These are phyloP conservation scores for Microcera coccophila DNA, from an alignment of 2,329 filamentous ascomycete species.

Conservation along the genomic window DNA sequence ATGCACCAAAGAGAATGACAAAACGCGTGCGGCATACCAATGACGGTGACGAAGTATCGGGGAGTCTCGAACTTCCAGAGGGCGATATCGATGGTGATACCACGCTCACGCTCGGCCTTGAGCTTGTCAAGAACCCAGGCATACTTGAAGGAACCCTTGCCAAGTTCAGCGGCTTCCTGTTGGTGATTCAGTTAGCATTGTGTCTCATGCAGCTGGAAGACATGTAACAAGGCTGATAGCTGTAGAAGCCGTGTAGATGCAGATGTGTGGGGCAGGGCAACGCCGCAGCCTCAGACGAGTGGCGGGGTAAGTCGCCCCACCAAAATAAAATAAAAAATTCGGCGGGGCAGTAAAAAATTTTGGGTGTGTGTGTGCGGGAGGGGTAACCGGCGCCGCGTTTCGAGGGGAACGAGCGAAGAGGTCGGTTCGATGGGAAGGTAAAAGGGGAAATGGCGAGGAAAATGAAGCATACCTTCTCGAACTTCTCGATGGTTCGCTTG, in stretches of 20 bases:
- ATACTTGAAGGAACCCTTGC: conserved; percentile 99
- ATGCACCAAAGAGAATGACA: neutral
- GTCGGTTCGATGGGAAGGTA: conserved; percentile 9
- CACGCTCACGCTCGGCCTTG: conserved; percentile 99
- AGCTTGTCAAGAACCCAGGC: conserved; percentile 99
- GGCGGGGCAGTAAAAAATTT: conserved; percentile 14
- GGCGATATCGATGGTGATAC: conserved; percentile 99
- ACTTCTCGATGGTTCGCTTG: conserved; percentile 99
- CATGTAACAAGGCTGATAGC: conserved; percentile 8
- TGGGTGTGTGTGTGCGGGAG: conserved; percentile 15
- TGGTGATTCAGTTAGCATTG: conserved; percentile 16
- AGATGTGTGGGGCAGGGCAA: conserved; percentile 7
- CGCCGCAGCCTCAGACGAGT: conserved; percentile 10
- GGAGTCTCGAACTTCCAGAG: conserved; percentile 99
- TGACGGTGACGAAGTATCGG: conserved; percentile 97
- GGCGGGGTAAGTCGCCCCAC: conserved; percentile 22
- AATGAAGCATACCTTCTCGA: conserved; percentile 84
- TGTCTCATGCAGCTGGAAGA: neutral
- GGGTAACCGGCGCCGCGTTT: conserved; percentile 7
- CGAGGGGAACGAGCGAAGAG: conserved; percentile 9
- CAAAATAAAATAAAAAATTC: conserved; percentile 6
- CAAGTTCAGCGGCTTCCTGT: conserved; percentile 96
- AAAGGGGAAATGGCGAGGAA: conserved; percentile 14
- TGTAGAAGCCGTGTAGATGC: conserved; percentile 10
- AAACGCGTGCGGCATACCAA: conserved; percentile 57